A percentile compares a stretch with the other conserved stretches of the same genome.
Conservation (phyloP, 805 yeast species). For the Schwanniomyces vanrijiae region DNA sequence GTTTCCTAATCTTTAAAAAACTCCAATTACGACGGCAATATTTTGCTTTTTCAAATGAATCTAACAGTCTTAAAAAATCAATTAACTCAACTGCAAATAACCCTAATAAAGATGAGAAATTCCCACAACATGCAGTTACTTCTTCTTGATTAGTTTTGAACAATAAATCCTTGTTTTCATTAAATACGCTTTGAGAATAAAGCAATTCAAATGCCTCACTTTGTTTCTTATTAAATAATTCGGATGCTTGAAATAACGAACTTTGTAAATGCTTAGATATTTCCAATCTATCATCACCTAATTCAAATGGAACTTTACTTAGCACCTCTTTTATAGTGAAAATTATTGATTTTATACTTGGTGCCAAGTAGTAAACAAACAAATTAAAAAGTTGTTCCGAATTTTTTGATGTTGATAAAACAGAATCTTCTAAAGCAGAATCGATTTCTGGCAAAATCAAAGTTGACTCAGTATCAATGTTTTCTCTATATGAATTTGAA, state of each 20-base stretch:
- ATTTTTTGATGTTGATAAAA: conserved; percentile 22
- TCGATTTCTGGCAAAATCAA: not conserved
- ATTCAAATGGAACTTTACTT: conserved; percentile 57
- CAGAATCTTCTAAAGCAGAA: conserved; percentile 18
- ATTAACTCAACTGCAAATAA: conserved; percentile 61
- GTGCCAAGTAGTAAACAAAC: conserved; percentile 68
- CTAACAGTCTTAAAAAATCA: conserved; percentile 45
- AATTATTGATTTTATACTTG: conserved; percentile 66
- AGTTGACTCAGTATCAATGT: conserved; percentile 16
- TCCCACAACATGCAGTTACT: conserved; percentile 82
- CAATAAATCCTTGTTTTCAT: conserved; percentile 26
- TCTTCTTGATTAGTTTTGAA: conserved; percentile 68
- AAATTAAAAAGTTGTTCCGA: conserved; percentile 57
- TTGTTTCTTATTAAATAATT: conserved; percentile 57
- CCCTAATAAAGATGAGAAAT: conserved; percentile 64
- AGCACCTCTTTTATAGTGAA: conserved; percentile 64
- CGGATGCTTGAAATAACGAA: conserved; percentile 52
- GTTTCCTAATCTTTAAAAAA: conserved; percentile 57
- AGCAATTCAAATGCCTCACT: conserved; percentile 54
- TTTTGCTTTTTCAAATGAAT: conserved; percentile 34
- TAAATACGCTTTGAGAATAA: conserved; percentile 56
- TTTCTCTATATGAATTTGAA: conserved; percentile 16
- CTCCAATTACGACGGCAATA: conserved; percentile 37
- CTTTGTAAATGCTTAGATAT: conserved; percentile 43
- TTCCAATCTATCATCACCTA: conserved; percentile 31